Base-by-base conservation (phyloP, 2,329 filamentous ascomycete genomes). In the Colletotrichum gigasporum region DNA sequence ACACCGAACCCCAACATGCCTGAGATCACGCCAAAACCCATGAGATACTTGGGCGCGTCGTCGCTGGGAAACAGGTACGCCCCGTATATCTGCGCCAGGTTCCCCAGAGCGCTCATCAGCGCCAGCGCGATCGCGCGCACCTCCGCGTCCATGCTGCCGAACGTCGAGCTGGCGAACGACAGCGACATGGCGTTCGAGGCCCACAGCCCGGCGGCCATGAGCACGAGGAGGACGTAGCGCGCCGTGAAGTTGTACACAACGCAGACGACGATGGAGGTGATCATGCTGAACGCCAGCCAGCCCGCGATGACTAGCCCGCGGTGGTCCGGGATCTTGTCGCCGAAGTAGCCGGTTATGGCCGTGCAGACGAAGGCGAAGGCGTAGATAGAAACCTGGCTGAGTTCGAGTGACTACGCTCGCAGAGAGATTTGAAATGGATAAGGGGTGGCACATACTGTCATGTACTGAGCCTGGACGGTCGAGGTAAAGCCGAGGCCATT, bases 141-240 rank as follows among this genome's bases (percentile, higher is more conserved):
- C 50, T 53, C 50, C 22, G 50, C 78, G 18, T 77, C 75, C 78
- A 86, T 81, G 16, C 74, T 71, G 2, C 78, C 79, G 68, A 87
- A 86, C 0, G 82, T 83, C 0, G 82, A 81, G 3, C 83, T 82
- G 0, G 82, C 82, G 60, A 83, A 87, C 0, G 83, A 79, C 16
- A 88, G 75, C 0, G 80, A 77, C 2, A 83, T 76, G 1, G 80
- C 83, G 68, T 87, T 87, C 2, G 81, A 80, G 0, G 82, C 76
- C 84, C 83, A 87, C 0, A 87, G 75, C 0, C 83, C 85, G 1
- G 82, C 80, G 0, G 84, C 83, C 83, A 87, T 85, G 58, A 87
- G 75, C 2, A 87, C 82, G 0, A 88, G 78, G 1, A 87, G 75
- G 0, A 78, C 83, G 66, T 88, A 88, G 5, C 85, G 78, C 1